phyloP scores from a whole-genome alignment of 805 yeast genomes.

The Lipomyces anomalus region DNA sequence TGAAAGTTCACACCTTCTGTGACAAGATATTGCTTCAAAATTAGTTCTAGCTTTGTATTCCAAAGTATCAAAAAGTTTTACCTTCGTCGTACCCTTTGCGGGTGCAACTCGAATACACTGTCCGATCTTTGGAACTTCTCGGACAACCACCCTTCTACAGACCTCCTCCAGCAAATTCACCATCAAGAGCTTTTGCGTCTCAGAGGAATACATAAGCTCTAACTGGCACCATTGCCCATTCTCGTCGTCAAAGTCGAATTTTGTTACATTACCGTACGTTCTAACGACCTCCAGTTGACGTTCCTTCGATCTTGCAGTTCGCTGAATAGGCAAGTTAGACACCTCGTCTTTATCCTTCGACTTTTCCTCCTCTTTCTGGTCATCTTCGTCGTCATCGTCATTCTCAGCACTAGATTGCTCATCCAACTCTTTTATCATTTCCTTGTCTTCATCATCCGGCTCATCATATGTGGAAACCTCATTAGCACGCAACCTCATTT shows the following conservation, averaged over 20 bases:
- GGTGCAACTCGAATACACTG: conserved; percentile 50
- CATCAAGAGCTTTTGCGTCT: conserved; percentile 90
- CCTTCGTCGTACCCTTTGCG: conserved; percentile 14
- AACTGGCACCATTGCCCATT: conserved; percentile 91
- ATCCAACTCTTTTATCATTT: conserved; percentile 79
- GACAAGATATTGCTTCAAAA: conserved; percentile 70
- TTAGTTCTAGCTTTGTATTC: conserved; percentile 62
- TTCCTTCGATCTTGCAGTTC: conserved; percentile 55
- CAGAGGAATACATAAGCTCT: conserved; percentile 73
- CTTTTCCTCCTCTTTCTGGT: conserved; percentile 33
- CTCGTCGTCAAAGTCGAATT: conserved; percentile 84
- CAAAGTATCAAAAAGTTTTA: too few species aligned
- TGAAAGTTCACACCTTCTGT: conserved; percentile 98
- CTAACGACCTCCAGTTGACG: conserved; percentile 80
- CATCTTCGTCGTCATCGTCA: conserved; percentile 43
- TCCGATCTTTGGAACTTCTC: conserved; percentile 86
- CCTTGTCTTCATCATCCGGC: conserved; percentile 92
- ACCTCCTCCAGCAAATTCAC: conserved; percentile 91
- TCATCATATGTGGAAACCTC: conserved; percentile 90
- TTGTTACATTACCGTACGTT: conserved; percentile 64
- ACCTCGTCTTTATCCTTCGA: conserved; percentile 29
- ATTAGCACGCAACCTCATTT: conserved; percentile 55
- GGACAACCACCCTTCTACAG: conserved; percentile 82
- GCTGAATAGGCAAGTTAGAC: too few species aligned
- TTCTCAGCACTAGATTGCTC: conserved; percentile 73